These are phyloP conservation scores for Blastomyces parvus DNA, from an alignment of 2,329 filamentous ascomycete genomes.

Conservation along the genomic window DNA sequence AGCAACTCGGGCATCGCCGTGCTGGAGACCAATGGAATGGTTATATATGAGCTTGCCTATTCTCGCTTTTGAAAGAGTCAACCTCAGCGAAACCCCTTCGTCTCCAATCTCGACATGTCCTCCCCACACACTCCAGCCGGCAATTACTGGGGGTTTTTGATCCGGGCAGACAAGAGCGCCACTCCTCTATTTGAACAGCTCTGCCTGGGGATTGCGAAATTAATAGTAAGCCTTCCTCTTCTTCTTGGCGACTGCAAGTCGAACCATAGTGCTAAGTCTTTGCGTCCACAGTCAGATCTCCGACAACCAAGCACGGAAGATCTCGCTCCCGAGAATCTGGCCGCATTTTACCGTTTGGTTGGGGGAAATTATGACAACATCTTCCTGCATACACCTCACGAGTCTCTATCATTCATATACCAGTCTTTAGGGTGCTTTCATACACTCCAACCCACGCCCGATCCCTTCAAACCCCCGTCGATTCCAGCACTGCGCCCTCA, in stretches of 20 bases:
- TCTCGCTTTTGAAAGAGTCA: neutral
- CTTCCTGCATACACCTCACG: conserved; percentile 64
- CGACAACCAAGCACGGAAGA: conserved; percentile 25
- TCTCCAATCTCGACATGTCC: conserved; percentile 5
- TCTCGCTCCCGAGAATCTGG: conserved; percentile 57
- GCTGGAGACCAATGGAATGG: conserved; percentile 3
- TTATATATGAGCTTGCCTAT: conserved; percentile 1
- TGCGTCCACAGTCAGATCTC: conserved; percentile 10
- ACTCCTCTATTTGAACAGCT: conserved; percentile 58
- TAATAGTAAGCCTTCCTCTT: conserved; percentile 52
- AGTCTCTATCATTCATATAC: conserved; percentile 83
- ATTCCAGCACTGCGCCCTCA: conserved; percentile 72
- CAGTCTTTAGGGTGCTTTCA: conserved; percentile 85
- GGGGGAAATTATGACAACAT: conserved; percentile 69
- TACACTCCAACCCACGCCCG: conserved; percentile 61
- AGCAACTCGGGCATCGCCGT: neutral
- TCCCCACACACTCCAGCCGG: conserved; percentile 19
- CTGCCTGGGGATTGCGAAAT: conserved; percentile 55
- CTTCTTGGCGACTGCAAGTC: conserved; percentile 1
- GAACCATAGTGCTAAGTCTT: conserved; percentile 7
- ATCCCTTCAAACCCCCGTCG: conserved; percentile 62
- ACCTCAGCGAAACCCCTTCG: neutral
- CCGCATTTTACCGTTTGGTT: conserved; percentile 65
- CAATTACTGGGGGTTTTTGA: conserved; percentile 53
- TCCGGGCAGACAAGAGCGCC: conserved; percentile 57